Evolutionary conservation across 2,329 filamentous ascomycete species (phyloP).

Genomic region (Botryosphaeria dothidea): DNA sequence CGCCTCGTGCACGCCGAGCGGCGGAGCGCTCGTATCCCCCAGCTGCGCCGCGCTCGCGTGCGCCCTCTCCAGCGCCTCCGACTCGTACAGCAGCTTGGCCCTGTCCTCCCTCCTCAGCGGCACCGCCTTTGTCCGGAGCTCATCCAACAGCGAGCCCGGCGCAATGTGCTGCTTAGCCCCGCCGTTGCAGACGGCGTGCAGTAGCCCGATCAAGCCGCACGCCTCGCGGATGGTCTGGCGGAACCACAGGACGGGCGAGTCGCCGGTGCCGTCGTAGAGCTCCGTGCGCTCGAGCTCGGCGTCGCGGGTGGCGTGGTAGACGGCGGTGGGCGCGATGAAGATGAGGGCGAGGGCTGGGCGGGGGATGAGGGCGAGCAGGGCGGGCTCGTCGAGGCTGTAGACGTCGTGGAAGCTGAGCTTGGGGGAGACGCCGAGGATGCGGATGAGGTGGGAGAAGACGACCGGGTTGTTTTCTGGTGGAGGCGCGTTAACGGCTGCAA

Average conservation of each 20-base stretch:
- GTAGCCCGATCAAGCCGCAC: slow-evolving; percentile 83
- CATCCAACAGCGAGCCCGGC: slow-evolving; percentile 46
- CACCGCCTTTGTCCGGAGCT: slow-evolving; percentile 46
- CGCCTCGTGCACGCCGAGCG: slow-evolving; percentile 28
- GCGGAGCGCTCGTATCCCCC: slow-evolving; percentile 42
- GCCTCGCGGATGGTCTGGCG: slow-evolving; percentile 93
- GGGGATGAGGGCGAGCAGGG: slow-evolving; percentile 82
- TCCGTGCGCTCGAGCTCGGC: slow-evolving; percentile 67
- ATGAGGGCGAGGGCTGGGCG: slow-evolving; percentile 86
- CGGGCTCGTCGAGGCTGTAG: slow-evolving; percentile 83
- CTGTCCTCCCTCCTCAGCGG: slow-evolving; percentile 47
- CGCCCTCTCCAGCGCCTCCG: slow-evolving; percentile 44
- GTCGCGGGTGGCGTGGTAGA: slow-evolving; percentile 75
- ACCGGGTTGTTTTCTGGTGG: slow-evolving; percentile 73
- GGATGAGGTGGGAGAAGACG: slow-evolving; percentile 81
- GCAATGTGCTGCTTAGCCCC: slow-evolving; percentile 62
- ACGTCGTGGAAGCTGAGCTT: slow-evolving; percentile 83
- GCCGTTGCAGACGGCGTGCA: slow-evolving; percentile 83
- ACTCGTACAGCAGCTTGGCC: slow-evolving; percentile 55
- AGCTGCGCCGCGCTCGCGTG: slow-evolving; percentile 44
- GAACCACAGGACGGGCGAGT: slow-evolving; percentile 87
- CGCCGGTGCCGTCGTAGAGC: slow-evolving; percentile 69
- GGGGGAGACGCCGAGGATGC: slow-evolving; percentile 79
- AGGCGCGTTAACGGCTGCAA: background rate
- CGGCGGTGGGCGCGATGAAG: slow-evolving; percentile 85